A percentile compares a stretch with the other conserved stretches of the same genome.
These are phyloP conservation scores for Cydonia oblonga DNA, from an alignment of 331 rosid species.

Conservation along the genomic window DNA sequence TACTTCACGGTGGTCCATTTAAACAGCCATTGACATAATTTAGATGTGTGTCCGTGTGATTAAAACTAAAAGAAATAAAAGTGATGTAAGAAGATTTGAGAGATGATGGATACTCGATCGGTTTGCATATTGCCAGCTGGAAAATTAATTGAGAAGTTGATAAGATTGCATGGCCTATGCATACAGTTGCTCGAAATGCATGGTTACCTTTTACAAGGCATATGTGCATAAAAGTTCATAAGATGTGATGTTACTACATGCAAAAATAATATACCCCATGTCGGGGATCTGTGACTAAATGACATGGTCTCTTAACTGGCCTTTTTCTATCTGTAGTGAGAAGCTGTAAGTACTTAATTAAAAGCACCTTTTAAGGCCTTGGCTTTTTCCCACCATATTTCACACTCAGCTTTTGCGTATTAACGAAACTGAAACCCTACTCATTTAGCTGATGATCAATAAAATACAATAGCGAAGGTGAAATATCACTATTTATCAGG, in stretches of 20 bases:
- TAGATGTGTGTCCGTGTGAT: not conserved
- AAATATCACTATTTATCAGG: not conserved
- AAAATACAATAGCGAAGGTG: not conserved
- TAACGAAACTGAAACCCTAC: not conserved
- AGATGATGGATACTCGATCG: not conserved
- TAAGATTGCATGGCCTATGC: slow-evolving; percentile 25
- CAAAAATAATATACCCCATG: slow-evolving; percentile 34
- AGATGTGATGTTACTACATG: slow-evolving; percentile 14
- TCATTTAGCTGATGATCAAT: not conserved
- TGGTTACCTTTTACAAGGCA: slow-evolving; percentile 23
- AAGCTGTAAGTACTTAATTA: slow-evolving; percentile 5
- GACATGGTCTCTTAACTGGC: slow-evolving; percentile 29
- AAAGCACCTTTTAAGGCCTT: slow-evolving; percentile 20
- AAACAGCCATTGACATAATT: not conserved
- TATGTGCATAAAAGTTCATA: not conserved
- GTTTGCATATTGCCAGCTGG: slow-evolving; percentile 2
- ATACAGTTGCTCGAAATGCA: slow-evolving; percentile 23
- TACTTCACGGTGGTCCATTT: slow-evolving; percentile 37
- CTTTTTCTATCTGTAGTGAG: slow-evolving; percentile 21
- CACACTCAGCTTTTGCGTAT: not conserved
- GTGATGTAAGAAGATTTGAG: slow-evolving; percentile 4
- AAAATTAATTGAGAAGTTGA: slow-evolving; percentile 17
- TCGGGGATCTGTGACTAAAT: slow-evolving; percentile 44
- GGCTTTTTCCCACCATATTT: slow-evolving; percentile 10
- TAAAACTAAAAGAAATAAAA: slow-evolving; percentile 2